Evolutionary conservation across 2,329 filamentous ascomycete species (phyloP).

Genomic region (Beauveria sp.): DNA sequence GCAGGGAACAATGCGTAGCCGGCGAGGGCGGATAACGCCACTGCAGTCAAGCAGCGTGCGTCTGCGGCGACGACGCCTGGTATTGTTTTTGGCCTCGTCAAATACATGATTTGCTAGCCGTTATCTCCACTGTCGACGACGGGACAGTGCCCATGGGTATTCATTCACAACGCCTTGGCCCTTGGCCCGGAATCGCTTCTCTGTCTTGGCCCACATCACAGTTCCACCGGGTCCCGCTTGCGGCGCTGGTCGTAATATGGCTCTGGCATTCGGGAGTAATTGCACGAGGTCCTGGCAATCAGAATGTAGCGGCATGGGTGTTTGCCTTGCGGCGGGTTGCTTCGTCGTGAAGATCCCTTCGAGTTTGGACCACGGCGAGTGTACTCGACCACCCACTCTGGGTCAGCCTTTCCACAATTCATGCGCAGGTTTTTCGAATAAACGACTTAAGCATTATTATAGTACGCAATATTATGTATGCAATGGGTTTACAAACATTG

Average conservation of each 20-base stretch:
- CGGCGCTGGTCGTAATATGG: not conserved
- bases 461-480: not conserved
- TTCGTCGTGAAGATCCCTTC: not conserved
- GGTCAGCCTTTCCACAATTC: too few species aligned
- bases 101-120: too few species aligned
- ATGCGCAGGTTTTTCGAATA: too few species aligned
- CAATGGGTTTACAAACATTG: not conserved
- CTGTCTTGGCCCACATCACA: not conserved
- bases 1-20: not conserved
- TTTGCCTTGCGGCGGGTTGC: not conserved
- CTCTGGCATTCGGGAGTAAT: not conserved
- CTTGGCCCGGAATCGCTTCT: not conserved
- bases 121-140: too few species aligned
- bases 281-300: not conserved
- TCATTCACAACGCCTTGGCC: not conserved
- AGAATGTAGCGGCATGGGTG: not conserved
- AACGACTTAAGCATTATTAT: too few species aligned
- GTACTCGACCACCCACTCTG: too few species aligned
- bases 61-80: too few species aligned
- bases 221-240: slow-evolving; percentile 1
- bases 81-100: too few species aligned
- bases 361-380: too few species aligned
- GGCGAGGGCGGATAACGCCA: not conserved
- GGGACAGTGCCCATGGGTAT: not conserved
- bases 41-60: not conserved